Conservation (phyloP, 75 land plant species). For the Selaginella tamariscina region DNA sequence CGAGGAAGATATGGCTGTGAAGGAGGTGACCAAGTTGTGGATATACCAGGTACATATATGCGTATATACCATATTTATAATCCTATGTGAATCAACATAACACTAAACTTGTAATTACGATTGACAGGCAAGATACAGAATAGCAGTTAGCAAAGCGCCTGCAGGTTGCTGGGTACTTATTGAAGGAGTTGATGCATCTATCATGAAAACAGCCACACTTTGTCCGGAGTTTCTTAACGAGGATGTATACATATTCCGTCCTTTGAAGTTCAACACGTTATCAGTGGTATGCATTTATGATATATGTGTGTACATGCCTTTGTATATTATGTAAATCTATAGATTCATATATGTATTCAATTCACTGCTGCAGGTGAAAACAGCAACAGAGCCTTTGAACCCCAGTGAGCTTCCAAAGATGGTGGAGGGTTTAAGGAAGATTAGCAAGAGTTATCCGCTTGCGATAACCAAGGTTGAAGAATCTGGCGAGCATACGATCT, state of each 20-base stretch:
- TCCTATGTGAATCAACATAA: no score
- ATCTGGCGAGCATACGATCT: constrained; percentile 95
- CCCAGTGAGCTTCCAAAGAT: constrained; percentile 99
- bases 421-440: constrained; percentile 98
- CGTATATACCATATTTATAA: no score
- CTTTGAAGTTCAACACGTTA: constrained; percentile 79
- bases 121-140: constrained; percentile 85
- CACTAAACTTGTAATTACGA: no score
- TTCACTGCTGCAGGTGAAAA: no score
- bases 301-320: no score
- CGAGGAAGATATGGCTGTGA: constrained; percentile 96
- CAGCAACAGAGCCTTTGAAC: constrained; percentile 94
- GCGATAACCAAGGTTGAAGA: constrained; percentile 99
- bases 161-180: constrained; percentile 99
- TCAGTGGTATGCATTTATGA: no score
- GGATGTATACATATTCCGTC: constrained; percentile 87
- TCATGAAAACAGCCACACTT: constrained; percentile 93
- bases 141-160: constrained; percentile 82
- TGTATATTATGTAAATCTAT: no score
- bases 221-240: constrained; percentile 72
- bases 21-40: constrained; percentile 96
- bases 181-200: constrained; percentile 99
- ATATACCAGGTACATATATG: no score
- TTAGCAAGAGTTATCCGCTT: constrained; percentile 96
- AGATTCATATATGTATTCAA: no score